Evolutionary conservation across 2,329 filamentous ascomycete genomes (phyloP).

Genomic region (Neonectria coccinea): DNA sequence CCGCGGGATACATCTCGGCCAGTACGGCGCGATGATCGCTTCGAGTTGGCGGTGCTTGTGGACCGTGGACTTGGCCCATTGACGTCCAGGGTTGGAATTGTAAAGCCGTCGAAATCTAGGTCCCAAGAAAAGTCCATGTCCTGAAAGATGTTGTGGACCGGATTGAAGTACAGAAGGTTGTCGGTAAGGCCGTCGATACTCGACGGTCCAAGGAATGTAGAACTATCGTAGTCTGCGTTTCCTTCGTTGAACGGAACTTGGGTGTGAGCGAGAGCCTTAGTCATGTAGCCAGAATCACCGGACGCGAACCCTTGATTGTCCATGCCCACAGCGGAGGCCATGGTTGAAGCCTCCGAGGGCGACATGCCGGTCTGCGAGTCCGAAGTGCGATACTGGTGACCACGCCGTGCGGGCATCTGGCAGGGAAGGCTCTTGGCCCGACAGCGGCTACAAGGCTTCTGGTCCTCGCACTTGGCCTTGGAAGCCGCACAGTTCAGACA

Average conservation of each 20-base stretch:
- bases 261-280: conserved; percentile 26
- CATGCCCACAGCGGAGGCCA: conserved; percentile 35
- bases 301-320: conserved; percentile 34
- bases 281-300: conserved; percentile 34
- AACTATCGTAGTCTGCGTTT: conserved; percentile 31
- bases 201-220: conserved; percentile 32
- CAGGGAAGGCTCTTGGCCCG: conserved; percentile 43
- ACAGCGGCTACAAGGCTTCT: conserved; percentile 45
- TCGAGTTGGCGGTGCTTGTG: conserved; percentile 30
- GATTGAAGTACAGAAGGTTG: conserved; percentile 33
- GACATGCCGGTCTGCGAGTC: conserved; percentile 42
- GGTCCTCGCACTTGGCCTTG: conserved; percentile 45
- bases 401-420: conserved; percentile 43
- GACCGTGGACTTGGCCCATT: conserved; percentile 29
- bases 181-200: conserved; percentile 31
- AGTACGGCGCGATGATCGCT: conserved; percentile 31
- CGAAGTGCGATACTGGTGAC: conserved; percentile 43
- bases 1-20: conserved; percentile 31
- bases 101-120: conserved; percentile 32
- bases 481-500: conserved; percentile 45
- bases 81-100: conserved; percentile 28
- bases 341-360: conserved; percentile 40
- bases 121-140: conserved; percentile 42
- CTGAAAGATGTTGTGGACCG: conserved; percentile 31
- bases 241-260: conserved; percentile 31